These are phyloP conservation scores for Exutisphaerella laricina DNA, from an alignment of 2,329 filamentous ascomycete species.

Conservation along the genomic window DNA sequence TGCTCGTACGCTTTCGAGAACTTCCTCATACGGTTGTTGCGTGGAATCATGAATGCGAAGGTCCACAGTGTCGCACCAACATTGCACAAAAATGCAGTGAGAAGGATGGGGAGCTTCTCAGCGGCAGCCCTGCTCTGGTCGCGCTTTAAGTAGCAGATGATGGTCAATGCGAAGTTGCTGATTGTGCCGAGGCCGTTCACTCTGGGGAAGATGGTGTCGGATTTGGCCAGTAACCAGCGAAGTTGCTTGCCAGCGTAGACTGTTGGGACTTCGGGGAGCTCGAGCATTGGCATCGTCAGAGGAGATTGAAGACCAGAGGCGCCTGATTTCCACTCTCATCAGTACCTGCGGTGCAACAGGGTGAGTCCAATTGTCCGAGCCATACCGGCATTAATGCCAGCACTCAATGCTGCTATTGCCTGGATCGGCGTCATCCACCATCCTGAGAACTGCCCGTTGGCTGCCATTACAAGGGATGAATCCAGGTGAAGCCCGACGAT, in stretches of 20 bases:
- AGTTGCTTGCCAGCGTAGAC: slow-evolving; percentile 26
- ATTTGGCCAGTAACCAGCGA: slow-evolving; percentile 28
- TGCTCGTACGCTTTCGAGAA: slow-evolving; percentile 22
- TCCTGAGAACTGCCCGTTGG: slow-evolving; percentile 18
- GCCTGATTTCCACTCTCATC: slow-evolving; percentile 15
- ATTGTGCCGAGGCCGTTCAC: slow-evolving; percentile 30
- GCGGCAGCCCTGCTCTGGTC: slow-evolving; percentile 17
- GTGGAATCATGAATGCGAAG: slow-evolving; percentile 29
- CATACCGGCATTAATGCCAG: slow-evolving; percentile 30
- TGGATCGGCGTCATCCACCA: slow-evolving; percentile 32
- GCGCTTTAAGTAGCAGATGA: slow-evolving; percentile 25
- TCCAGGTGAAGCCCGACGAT: background rate
- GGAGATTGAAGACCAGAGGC: slow-evolving; percentile 32
- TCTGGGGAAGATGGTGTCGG: slow-evolving; percentile 31
- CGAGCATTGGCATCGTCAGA: slow-evolving; percentile 30
- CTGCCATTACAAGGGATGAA: slow-evolving; percentile 20
- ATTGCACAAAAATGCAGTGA: slow-evolving; percentile 21
- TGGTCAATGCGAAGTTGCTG: slow-evolving; percentile 26
- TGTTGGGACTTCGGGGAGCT: slow-evolving; percentile 23
- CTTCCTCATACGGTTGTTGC: slow-evolving; percentile 28
- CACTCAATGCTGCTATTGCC: slow-evolving; percentile 26
- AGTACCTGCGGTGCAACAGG: background rate
- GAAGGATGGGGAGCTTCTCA: slow-evolving; percentile 26
- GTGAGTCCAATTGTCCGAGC: background rate
- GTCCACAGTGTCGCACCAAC: slow-evolving; percentile 29